Conservation (phyloP, 805 yeast species). For the Helenozyma baotianmanensis region DNA sequence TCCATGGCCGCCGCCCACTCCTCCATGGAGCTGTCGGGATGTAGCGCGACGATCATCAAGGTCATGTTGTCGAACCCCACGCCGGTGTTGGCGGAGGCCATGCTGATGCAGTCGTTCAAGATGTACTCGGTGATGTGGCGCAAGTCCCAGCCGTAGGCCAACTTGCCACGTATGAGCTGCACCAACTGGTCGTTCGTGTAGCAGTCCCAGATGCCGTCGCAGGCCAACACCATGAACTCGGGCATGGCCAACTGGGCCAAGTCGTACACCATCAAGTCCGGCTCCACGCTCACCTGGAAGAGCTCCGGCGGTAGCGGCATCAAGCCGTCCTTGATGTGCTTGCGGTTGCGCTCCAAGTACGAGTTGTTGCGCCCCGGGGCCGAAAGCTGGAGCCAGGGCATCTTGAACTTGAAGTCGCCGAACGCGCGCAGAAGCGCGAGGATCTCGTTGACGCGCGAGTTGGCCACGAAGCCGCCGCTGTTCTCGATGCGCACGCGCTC, state of each 20-base stretch:
- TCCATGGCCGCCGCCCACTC: slow-evolving; percentile 60
- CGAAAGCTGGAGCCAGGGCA: slow-evolving; percentile 27
- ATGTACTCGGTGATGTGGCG: slow-evolving; percentile 56
- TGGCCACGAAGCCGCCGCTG: slow-evolving; percentile 34
- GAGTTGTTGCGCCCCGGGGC: slow-evolving; percentile 24
- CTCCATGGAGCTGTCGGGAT: slow-evolving; percentile 41
- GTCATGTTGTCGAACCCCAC: slow-evolving; percentile 85
- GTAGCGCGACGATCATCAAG: slow-evolving; percentile 60
- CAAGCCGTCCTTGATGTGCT: slow-evolving; percentile 21
- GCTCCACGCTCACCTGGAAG: slow-evolving; percentile 41
- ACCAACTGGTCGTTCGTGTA: slow-evolving; percentile 52
- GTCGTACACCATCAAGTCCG: slow-evolving; percentile 38
- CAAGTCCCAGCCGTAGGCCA: slow-evolving; percentile 53
- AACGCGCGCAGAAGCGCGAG: slow-evolving; percentile 42
- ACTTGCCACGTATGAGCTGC: slow-evolving; percentile 50
- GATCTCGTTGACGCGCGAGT: slow-evolving; percentile 39
- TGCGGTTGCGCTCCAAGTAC: slow-evolving; percentile 22
- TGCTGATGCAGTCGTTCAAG: slow-evolving; percentile 60
- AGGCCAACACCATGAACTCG: slow-evolving; percentile 39
- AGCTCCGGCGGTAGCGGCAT: slow-evolving; percentile 40
- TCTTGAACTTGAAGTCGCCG: slow-evolving; percentile 41
- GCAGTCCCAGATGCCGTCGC: slow-evolving; percentile 48
- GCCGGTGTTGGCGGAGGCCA: slow-evolving; percentile 72
- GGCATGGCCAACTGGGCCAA: slow-evolving; percentile 20
- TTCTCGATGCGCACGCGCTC: slow-evolving; percentile 41